A percentile compares a stretch with the other conserved stretches of the same genome.
Conservation (phyloP, 805 yeast species). For the Candida parachauliodes region DNA sequence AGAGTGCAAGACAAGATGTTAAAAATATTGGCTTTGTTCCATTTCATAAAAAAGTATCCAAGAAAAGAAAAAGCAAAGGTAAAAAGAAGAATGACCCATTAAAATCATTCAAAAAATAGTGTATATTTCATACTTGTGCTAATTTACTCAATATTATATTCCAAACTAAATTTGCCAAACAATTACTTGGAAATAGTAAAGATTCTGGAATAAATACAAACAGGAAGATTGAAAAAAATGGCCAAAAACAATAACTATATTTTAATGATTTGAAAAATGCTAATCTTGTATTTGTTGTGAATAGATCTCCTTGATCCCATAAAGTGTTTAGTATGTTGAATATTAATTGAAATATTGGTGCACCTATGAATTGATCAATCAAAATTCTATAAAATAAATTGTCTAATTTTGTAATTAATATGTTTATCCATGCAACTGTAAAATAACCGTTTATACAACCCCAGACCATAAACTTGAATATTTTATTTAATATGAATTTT, state of each 20-base stretch:
- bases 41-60: constrained; percentile 53
- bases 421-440: constrained; percentile 53
- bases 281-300: constrained; percentile 23
- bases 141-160: constrained; percentile 45
- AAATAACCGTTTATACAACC: constrained; percentile 57
- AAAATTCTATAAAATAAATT: constrained; percentile 37
- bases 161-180: constrained; percentile 55
- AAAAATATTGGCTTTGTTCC: constrained; percentile 69
- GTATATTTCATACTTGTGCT: constrained; percentile 8
- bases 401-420: constrained; percentile 36
- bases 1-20: constrained; percentile 56
- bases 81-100: constrained; percentile 60
- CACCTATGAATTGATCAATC: constrained; percentile 54
- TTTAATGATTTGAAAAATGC: constrained; percentile 47
- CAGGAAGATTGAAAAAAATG: constrained; percentile 48
- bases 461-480: constrained; percentile 53
- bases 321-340: constrained; percentile 47
- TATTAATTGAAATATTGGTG: constrained; percentile 50
- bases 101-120: constrained; percentile 38
- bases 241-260: constrained; percentile 57
- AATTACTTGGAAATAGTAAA: constrained; percentile 56
- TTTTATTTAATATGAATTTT: constrained; percentile 27
- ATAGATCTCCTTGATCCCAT: constrained; percentile 53
- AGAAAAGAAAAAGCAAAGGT: constrained; percentile 33
- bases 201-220: constrained; percentile 47